These are phyloP conservation scores for Carallia brachiata DNA, from an alignment of 345 rosid species.

Conservation along the genomic window DNA sequence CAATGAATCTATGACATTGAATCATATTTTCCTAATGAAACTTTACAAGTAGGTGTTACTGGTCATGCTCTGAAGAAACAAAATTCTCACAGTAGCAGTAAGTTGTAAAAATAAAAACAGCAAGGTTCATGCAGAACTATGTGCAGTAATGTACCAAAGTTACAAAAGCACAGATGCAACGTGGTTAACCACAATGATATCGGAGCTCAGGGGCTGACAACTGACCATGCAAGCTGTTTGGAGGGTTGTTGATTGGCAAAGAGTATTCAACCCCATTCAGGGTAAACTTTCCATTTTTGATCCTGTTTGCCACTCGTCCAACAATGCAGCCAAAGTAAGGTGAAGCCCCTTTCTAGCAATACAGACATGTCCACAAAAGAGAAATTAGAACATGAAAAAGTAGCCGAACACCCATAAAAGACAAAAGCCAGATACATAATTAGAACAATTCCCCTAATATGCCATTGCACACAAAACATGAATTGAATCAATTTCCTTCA, in stretches of 20 bases:
- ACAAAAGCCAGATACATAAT: background rate
- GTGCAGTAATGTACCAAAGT: too few species aligned
- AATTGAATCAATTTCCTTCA: too few species aligned
- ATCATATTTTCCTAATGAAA: too few species aligned
- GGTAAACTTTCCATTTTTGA: conserved; percentile 78
- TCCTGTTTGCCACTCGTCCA: conserved; percentile 91
- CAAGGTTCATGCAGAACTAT: background rate
- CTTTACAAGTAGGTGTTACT: too few species aligned
- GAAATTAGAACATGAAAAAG: background rate
- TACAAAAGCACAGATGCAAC: background rate
- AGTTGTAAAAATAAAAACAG: background rate
- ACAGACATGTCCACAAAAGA: conserved; percentile 2
- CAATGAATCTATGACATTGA: background rate
- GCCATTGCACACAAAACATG: background rate
- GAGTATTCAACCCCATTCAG: conserved; percentile 66
- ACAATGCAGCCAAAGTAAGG: conserved; percentile 91
- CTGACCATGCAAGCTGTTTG: conserved; percentile 88
- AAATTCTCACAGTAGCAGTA: too few species aligned
- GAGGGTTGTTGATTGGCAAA: conserved; percentile 81
- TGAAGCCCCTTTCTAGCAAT: conserved; percentile 64
- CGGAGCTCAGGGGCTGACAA: background rate
- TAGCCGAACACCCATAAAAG: background rate
- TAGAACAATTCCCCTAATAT: background rate
- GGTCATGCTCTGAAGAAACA: too few species aligned
- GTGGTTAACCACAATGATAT: background rate